Percentiles rank a stretch among this genome's conserved stretches.
These are phyloP conservation scores for Naganishia randhawae DNA, from an alignment of 768 basidiomycete genomes.

Conservation along the genomic window DNA sequence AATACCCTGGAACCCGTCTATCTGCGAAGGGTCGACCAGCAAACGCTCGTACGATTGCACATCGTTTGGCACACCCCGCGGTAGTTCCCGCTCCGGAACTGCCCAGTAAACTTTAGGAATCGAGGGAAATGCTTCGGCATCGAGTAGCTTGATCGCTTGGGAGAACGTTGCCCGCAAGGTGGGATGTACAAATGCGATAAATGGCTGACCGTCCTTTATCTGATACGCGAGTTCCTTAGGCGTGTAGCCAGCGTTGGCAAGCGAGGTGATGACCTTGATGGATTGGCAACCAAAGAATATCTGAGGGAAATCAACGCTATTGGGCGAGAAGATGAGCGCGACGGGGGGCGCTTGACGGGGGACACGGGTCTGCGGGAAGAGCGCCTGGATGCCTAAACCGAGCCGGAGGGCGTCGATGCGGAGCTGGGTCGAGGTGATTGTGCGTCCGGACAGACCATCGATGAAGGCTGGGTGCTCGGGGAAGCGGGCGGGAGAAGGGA, in stretches of 20 bases:
- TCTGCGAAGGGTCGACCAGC: slow-evolving; percentile 25
- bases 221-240: slow-evolving; percentile 68
- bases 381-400: slow-evolving; percentile 58
- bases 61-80: background rate
- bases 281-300: slow-evolving; percentile 55
- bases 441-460: slow-evolving; percentile 61
- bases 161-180: slow-evolving; percentile 48
- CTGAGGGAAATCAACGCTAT: slow-evolving; percentile 61
- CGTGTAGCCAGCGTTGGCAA: slow-evolving; percentile 71
- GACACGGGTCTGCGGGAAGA: slow-evolving; percentile 16
- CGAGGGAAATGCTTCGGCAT: slow-evolving; percentile 39
- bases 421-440: slow-evolving; percentile 60
- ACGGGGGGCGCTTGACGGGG: slow-evolving; percentile 56
- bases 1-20: slow-evolving; percentile 10
- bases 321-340: slow-evolving; percentile 62
- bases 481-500: background rate
- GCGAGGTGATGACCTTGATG: slow-evolving; percentile 65
- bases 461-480: slow-evolving; percentile 58
- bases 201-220: slow-evolving; percentile 64
- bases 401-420: slow-evolving; percentile 59
- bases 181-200: slow-evolving; percentile 65
- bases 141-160: slow-evolving; percentile 42
- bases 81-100: slow-evolving; percentile 54
- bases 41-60: slow-evolving; percentile 33
- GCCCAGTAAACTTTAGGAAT: slow-evolving; percentile 57